phyloP scores from a whole-genome alignment of 495 filamentous ascomycete genomes.

The Bombardia bombarda region DNA sequence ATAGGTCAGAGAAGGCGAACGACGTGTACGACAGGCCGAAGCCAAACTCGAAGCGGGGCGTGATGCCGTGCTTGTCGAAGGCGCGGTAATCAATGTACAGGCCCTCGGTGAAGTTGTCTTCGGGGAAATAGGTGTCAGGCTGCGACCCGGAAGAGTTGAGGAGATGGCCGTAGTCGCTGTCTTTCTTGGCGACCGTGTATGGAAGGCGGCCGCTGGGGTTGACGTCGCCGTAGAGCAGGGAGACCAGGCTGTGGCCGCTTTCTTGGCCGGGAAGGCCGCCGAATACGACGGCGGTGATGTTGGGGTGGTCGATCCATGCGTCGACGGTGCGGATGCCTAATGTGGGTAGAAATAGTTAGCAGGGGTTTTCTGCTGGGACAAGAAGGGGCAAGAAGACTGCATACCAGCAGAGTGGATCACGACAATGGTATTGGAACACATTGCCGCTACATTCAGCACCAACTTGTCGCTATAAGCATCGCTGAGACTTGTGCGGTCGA shows the following conservation, averaged over 20 bases:
- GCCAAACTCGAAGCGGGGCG: constrained; percentile 73
- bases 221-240: constrained; percentile 27
- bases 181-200: constrained; percentile 55
- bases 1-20: constrained; percentile 33
- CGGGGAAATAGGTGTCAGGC: constrained; percentile 38
- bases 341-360: too few relatives aligned
- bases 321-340: constrained; percentile 30
- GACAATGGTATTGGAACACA: constrained; percentile 35
- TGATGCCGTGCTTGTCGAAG: constrained; percentile 57
- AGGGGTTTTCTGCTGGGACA: too few relatives aligned
- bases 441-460: constrained; percentile 21
- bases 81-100: constrained; percentile 74
- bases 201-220: constrained; percentile 58
- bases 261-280: constrained; percentile 29
- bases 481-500: constrained; percentile 21
- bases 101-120: constrained; percentile 53
- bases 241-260: constrained; percentile 19
- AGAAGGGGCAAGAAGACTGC: too few relatives aligned
- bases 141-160: constrained; percentile 33
- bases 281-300: constrained; percentile 28
- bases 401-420: constrained; percentile 35
- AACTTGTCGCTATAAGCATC: constrained; percentile 22
- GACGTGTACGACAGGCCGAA: constrained; percentile 71
- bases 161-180: constrained; percentile 43
- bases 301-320: constrained; percentile 32